Conservation (phyloP, 129 eudicot genomes). For the Arctium minus region DNA sequence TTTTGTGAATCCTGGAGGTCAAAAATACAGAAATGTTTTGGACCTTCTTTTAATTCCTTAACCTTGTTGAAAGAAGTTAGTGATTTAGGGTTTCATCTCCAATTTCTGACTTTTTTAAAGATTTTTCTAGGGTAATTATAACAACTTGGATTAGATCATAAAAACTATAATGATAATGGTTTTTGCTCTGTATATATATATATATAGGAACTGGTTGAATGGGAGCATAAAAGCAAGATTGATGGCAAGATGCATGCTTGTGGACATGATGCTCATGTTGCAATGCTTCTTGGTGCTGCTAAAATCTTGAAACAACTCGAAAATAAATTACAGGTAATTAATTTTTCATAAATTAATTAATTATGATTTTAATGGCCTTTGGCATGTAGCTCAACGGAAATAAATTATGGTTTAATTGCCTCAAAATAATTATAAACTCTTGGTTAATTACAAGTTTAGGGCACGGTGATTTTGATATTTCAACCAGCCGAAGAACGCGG, state of each 20-base stretch:
- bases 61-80: background rate
- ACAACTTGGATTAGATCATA: background rate
- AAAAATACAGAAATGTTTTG: background rate
- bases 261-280: conserved; percentile 82
- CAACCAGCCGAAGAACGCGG: conserved; percentile 82
- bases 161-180: background rate
- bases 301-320: conserved; percentile 52
- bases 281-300: conserved; percentile 98
- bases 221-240: conserved; percentile 76
- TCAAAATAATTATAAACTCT: background rate
- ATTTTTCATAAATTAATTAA: background rate
- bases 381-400: too few species aligned
- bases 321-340: conserved; percentile 34
- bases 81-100: background rate
- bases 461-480: conserved; percentile 57
- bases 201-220: conserved; percentile 59
- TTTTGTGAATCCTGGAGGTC: background rate
- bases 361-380: background rate
- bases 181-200: background rate
- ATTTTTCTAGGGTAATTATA: background rate
- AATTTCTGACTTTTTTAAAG: background rate
- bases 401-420: background rate
- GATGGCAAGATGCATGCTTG: conserved; percentile 91
- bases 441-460: conserved; percentile 25
- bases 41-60: background rate